phyloP scores from a whole-genome alignment of 257 asterid genomes.

The Ocimum tenuiflorum region DNA sequence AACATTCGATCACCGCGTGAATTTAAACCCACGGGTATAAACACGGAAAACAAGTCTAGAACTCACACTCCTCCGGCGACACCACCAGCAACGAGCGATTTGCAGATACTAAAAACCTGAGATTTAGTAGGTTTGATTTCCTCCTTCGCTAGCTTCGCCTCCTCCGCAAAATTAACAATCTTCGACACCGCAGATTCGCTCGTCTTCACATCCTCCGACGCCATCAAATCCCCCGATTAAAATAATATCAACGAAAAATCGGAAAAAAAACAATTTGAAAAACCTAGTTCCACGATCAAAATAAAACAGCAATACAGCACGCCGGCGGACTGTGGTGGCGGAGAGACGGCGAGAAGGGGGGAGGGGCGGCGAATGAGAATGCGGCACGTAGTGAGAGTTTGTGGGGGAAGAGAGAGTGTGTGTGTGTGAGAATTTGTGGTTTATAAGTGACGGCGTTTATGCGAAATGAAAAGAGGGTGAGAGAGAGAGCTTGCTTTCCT shows the following conservation, averaged over 20 bases:
- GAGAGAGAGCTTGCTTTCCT: constrained; percentile 3
- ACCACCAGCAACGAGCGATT: constrained; percentile 92
- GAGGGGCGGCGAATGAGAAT: no score
- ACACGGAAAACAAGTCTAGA: background rate
- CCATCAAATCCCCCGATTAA: constrained; percentile 41
- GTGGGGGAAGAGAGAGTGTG: no score
- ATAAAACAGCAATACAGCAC: constrained; percentile 1
- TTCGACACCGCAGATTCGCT: constrained; percentile 81
- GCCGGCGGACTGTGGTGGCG: constrained; percentile 11
- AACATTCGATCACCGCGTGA: constrained; percentile 1
- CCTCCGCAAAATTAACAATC: constrained; percentile 92
- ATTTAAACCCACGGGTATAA: background rate
- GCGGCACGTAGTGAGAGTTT: constrained; percentile 25
- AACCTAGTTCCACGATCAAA: constrained; percentile 24
- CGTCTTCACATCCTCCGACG: constrained; percentile 92
- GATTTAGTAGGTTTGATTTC: constrained; percentile 67
- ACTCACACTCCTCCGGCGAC: constrained; percentile 97
- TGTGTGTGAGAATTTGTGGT: background rate
- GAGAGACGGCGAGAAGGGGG: background rate
- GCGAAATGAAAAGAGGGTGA: background rate
- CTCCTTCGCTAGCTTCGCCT: constrained; percentile 84
- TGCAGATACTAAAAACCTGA: constrained; percentile 65
- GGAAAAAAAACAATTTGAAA: background rate
- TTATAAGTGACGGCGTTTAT: constrained; percentile 32
- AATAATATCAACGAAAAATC: background rate